Base-by-base conservation (phyloP, 2,329 filamentous ascomycete species). In the Bipolaris gigantea region DNA sequence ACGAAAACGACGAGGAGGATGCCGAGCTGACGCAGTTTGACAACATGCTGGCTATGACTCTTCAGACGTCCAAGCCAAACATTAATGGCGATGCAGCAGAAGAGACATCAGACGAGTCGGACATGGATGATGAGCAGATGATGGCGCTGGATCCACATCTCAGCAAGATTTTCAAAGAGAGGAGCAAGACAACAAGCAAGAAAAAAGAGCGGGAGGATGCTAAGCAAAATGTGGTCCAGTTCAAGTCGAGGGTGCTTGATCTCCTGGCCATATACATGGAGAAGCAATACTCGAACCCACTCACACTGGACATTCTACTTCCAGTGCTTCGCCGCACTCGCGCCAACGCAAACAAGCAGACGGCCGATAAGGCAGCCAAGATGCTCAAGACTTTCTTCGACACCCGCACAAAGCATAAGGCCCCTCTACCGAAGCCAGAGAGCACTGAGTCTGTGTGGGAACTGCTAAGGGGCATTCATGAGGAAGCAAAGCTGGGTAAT, bases 41-140 rank as follows among this genome's bases (percentile, higher is more conserved):
- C 63, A 85, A 86, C 36, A 87, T 90, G 50, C 83, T 97, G 25
- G 89, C 89, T 2, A 83, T 87, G 60, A 89, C 92, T 2, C 84
- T 96, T 2, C 87, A 89, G 36, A 92, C 87, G 0, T 70, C 69
- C 8, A 71, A 68, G 49, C 87, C 88, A 43, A 75, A 75, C 18
- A 75, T 77, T 19, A 77, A 81, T 19, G 83, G 88, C 69, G 83
- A 86, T 48, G 83, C 86, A 57, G 82, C 81, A 1, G 81, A 82
- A 1, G 85, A 85, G 27, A 83, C 83, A 9, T 80, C 80, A 11
- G 88, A 89, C 55, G 76, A 79, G 19, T 84, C 83, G 23, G 90
- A 96, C 74, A 96, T 99, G 92, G 89, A 91, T 57, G 93, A 97
- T 75, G 92, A 93, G 16, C 89, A 96, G 71, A 97, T 97, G 94